A percentile compares a stretch with the other conserved stretches of the same genome.
phyloP scores from a whole-genome alignment of 1,139 yeast species.

The Casaregolazyma suthepensis region DNA sequence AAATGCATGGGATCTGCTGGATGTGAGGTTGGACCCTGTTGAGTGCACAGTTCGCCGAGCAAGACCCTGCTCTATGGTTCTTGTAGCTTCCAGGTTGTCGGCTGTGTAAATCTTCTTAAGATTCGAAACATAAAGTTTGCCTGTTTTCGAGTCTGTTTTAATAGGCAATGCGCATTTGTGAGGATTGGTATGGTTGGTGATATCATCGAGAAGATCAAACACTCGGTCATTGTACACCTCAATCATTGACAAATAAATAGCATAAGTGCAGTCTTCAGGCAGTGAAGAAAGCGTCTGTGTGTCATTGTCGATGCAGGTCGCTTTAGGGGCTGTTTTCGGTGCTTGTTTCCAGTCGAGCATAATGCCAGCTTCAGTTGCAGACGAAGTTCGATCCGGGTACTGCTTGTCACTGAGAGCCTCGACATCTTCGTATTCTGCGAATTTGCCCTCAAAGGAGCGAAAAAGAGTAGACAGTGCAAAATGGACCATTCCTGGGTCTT shows the following conservation, averaged over 20 bases:
- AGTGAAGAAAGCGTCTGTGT: neutral
- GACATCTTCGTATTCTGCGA: conserved; percentile 38
- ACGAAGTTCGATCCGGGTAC: conserved; percentile 27
- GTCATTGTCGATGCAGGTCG: neutral
- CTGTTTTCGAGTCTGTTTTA: conserved; percentile 22
- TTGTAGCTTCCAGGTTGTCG: conserved; percentile 26
- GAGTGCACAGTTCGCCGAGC: conserved; percentile 29
- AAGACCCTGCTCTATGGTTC: conserved; percentile 27
- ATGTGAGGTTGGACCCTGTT: conserved; percentile 31
- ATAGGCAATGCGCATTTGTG: conserved; percentile 21
- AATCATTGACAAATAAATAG: conserved; percentile 31
- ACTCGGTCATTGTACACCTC: conserved; percentile 34
- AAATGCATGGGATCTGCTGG: conserved; percentile 39
- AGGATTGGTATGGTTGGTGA: conserved; percentile 8
- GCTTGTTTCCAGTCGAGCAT: conserved; percentile 25
- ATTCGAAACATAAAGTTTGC: conserved; percentile 22
- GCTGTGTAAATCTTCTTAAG: conserved; percentile 27
- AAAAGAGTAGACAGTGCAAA: conserved; percentile 37
- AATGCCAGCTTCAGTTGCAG: conserved; percentile 33
- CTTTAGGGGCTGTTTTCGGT: neutral
- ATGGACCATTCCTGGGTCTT: conserved; percentile 32
- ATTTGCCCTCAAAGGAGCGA: conserved; percentile 38
- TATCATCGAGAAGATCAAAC: conserved; percentile 26
- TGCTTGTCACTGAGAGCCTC: conserved; percentile 24
- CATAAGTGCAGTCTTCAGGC: conserved; percentile 20